These are phyloP conservation scores for Xylaria curta DNA, from an alignment of 495 filamentous ascomycete species.

Conservation along the genomic window DNA sequence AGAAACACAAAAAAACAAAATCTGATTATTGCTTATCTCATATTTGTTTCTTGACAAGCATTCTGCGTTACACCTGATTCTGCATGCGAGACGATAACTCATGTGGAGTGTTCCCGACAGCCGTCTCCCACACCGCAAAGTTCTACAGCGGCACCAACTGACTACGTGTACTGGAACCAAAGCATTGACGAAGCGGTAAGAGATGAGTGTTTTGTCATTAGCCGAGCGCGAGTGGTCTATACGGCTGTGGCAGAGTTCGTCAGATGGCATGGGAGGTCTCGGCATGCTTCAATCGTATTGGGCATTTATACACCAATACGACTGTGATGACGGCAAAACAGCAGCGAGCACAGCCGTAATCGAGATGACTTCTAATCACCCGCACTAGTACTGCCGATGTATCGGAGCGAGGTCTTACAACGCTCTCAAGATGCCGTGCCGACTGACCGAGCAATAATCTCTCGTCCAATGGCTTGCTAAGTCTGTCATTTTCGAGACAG, in stretches of 20 bases:
- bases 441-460: background rate
- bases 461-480: background rate
- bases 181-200: background rate
- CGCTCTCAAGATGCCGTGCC: background rate
- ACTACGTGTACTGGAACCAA: background rate
- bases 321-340: background rate
- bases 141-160: background rate
- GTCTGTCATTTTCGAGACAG: background rate
- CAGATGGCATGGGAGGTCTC: background rate
- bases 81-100: background rate
- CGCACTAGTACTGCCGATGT: background rate
- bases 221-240: background rate
- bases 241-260: background rate
- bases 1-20: background rate
- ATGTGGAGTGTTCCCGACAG: constrained; percentile 25
- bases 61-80: constrained; percentile 3
- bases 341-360: background rate
- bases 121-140: constrained; percentile 20
- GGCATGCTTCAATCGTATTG: background rate
- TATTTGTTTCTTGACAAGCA: background rate
- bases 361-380: too few relatives aligned
- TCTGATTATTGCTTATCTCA: background rate
- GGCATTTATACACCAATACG: background rate
- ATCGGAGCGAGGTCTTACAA: background rate
- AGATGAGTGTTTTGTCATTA: background rate